Conservation (phyloP, 2,329 filamentous ascomycete species). For the Cladophialophora bantiana region DNA sequence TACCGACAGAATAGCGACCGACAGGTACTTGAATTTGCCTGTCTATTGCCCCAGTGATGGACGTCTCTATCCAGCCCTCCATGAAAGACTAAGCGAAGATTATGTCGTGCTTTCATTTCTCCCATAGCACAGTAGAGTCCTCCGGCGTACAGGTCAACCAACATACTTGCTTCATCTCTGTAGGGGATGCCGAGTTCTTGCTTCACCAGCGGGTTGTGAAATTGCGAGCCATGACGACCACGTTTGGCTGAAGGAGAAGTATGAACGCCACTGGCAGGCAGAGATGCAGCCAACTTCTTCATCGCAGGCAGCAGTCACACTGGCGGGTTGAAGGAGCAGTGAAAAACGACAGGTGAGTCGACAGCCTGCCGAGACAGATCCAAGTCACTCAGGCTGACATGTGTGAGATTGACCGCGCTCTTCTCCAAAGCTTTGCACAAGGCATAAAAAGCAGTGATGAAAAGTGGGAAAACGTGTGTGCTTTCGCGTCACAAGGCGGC, state of each 20-base stretch:
- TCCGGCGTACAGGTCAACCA: too few relatives aligned
- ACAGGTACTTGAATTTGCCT: too few relatives aligned
- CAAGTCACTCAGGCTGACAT: neutral
- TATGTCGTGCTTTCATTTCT: too few relatives aligned
- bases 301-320: neutral
- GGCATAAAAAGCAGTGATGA: constrained; percentile 62
- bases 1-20: too few relatives aligned
- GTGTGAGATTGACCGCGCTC: constrained; percentile 40
- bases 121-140: too few relatives aligned
- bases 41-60: too few relatives aligned
- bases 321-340: neutral
- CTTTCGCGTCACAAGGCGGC: constrained; percentile 73
- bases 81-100: too few relatives aligned
- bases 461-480: constrained; percentile 54
- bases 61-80: too few relatives aligned
- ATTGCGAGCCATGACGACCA: neutral
- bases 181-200: neutral
- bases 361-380: neutral
- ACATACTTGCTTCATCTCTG: too few relatives aligned
- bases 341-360: neutral
- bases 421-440: constrained; percentile 48
- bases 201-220: neutral
- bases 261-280: neutral
- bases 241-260: neutral
- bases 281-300: neutral